Base-by-base conservation (phyloP, 2,329 filamentous ascomycete species). In the Albophoma yamanashiensis region DNA sequence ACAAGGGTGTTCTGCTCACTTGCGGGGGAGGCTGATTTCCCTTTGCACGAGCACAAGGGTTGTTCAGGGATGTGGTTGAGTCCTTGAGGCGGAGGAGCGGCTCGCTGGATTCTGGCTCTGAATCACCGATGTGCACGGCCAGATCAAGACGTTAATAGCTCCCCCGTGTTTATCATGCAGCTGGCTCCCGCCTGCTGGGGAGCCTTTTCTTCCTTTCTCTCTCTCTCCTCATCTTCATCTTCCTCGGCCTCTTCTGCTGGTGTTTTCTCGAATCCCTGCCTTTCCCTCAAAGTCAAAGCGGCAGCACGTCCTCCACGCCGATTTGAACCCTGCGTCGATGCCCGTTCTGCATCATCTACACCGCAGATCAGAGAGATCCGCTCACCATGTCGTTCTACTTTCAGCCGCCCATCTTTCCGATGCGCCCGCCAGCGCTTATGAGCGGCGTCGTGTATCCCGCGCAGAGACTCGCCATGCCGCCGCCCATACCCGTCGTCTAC, bases 321-420 rank as follows among this genome's bases (percentile, higher is more conserved):
- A 11, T 38, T 38, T 38, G n/a, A n/a, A n/a, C n/a, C n/a, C n/a
- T n/a, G n/a, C n/a, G n/a, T n/a, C n/a, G n/a, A n/a, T n/a, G n/a
- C n/a, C n/a, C n/a, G n/a, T n/a, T n/a, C n/a, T n/a, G n/a, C n/a
- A n/a, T n/a, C n/a, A n/a, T n/a, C 31, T 34, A 34, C 31, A 38
- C 36, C 36, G 36, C 8, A 11, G 36, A 38, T 9, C 2, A 38
- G 36, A 38, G 36, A 38, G 36, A 9, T 11, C 9, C 36, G 36
- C 36, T 50, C 9, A 57, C 8, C 8, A 72, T 72, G 69, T 14
- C 66, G 0, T 69, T 63, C 34, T 63, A 66, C 52, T 65, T 69
- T 50, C 68, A 67, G 27, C 62, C 66, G 15, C 67, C 68, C 27
- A 58, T 70, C 45, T 67, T 72, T n/a, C 52, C 39, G 40, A 47